Percentiles rank a stretch among this genome's conserved stretches.
Conservation (phyloP, 306 rosid species). For the Corylus heterophylla region DNA sequence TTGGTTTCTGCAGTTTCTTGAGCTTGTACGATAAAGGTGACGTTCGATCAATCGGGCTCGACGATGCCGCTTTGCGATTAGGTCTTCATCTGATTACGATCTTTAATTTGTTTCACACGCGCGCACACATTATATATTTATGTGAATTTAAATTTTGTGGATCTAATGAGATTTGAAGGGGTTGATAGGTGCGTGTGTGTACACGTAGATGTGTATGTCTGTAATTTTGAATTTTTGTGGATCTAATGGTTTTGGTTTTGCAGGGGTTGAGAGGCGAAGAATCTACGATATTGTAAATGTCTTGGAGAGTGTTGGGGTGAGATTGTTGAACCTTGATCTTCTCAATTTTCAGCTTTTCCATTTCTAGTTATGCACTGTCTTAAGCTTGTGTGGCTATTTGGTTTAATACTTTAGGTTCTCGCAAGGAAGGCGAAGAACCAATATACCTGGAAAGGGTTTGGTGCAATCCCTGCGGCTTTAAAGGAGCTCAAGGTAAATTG, state of each 20-base stretch:
- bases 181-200: slow-evolving; percentile 55
- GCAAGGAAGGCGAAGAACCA: slow-evolving; percentile 86
- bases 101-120: background rate
- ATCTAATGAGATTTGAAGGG: slow-evolving; percentile 36
- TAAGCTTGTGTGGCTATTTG: background rate
- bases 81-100: slow-evolving; percentile 39
- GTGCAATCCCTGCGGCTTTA: slow-evolving; percentile 61
- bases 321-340: background rate
- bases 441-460: slow-evolving; percentile 84
- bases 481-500: slow-evolving; percentile 63
- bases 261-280: slow-evolving; percentile 92
- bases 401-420: slow-evolving; percentile 52
- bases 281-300: slow-evolving; percentile 94
- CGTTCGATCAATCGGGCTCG: slow-evolving; percentile 72
- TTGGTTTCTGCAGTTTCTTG: slow-evolving; percentile 47
- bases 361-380: background rate
- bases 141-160: too few species aligned
- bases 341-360: background rate
- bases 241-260: background rate
- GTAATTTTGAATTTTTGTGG: background rate
- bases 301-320: slow-evolving; percentile 83
- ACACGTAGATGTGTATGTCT: too few species aligned
- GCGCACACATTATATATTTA: background rate
- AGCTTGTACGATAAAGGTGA: slow-evolving; percentile 70
- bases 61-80: slow-evolving; percentile 80